Conservation (phyloP, 306 rosid species). For the Quercus mongolica region DNA sequence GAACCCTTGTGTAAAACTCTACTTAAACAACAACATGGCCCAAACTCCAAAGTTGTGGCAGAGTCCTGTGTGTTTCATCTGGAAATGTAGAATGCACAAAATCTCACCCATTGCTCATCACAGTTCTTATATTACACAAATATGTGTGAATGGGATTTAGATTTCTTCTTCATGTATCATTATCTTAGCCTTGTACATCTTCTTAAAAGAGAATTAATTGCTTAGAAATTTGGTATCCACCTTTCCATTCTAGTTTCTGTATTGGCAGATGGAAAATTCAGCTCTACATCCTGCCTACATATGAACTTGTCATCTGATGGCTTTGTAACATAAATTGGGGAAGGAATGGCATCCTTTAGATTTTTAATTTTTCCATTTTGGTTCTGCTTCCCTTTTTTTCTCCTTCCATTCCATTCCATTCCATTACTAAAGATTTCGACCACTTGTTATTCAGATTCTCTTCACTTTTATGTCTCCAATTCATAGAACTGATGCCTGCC, state of each 20-base stretch:
- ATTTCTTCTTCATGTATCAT: neutral
- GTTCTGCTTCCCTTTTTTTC: neutral
- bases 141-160: neutral
- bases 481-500: neutral
- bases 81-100: neutral
- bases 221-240: too few species aligned
- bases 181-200: too few species aligned
- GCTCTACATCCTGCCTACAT: too few species aligned
- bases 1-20: neutral
- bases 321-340: too few species aligned
- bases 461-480: neutral
- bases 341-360: too few species aligned
- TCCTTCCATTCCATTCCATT: neutral
- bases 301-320: too few species aligned
- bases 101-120: neutral
- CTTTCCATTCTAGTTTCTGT: too few species aligned
- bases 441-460: neutral
- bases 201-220: too few species aligned
- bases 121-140: too few species aligned
- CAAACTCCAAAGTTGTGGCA: neutral
- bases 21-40: neutral
- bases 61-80: neutral
- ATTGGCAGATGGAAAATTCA: too few species aligned
- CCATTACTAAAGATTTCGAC: neutral
- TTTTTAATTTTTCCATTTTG: neutral